Evolutionary conservation across 2,329 filamentous ascomycete species (phyloP), one percentile per base, ranked within the genome.

Genomic region (Sclerotinia borealis): DNA sequence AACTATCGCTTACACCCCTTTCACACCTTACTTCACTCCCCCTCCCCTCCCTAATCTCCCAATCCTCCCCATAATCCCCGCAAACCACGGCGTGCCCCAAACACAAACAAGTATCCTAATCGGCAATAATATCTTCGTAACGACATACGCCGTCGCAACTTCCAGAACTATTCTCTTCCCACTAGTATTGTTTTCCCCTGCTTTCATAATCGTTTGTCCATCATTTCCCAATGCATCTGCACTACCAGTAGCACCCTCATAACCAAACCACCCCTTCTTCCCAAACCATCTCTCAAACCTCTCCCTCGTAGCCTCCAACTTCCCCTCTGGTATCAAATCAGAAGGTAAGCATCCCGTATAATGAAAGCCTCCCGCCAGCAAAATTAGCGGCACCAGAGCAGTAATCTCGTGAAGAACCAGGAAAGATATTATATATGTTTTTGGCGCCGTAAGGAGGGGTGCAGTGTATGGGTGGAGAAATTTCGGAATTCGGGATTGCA

Each of bases 51-150:
- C 31, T 19, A 68, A 51, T 73, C 78, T 76, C 76, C 55, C 47
- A 36, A 81, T 62, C 1, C 81, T 82, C 41, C 79, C 72, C 15
- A 89, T 76, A 45, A 90, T 78, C 49, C 87, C 83, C 1, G 93
- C 93, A 80, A 98, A 96, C 89, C 91, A 96, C 4, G 95, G 95
- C 52, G 95, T 96, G 17, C 84, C 89, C 91, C 90, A 96, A 4
- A 96, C 83, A 77, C 93, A 96, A 8, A 85, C 76, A 31, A 88
- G 78, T 66, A 99, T 84, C 69, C 95, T 83, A 15, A 90, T 71
- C 0, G 95, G 92, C 67, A 99, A 75, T 64, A 98, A 73, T 19
- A 86, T 86, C 78, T 99, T 99, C 1, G 92, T 96, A 67, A 97
- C 83, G 0, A 92, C 90, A 79, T 95, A 99, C 6, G 95, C 93